Conservation (phyloP, 192 early-diverging fungal species). For the Glomus cerebriforme region DNA sequence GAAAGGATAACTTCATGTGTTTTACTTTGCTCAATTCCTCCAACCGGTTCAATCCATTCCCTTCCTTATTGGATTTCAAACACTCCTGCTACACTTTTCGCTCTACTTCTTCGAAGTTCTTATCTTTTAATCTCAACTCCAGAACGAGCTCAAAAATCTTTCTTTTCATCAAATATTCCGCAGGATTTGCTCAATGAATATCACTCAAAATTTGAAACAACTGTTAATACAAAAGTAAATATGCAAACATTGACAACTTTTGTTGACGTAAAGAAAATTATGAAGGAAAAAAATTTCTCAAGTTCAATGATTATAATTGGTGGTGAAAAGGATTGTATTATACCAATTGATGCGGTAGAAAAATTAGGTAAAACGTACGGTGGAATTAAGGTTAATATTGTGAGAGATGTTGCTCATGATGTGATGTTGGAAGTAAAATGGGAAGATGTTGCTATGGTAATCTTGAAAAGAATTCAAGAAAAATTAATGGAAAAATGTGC, state of each 20-base stretch:
- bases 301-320: neutral
- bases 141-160: neutral
- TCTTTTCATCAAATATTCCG: neutral
- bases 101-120: neutral
- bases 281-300: neutral
- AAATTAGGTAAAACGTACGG: neutral
- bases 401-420: neutral
- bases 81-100: neutral
- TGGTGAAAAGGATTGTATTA: neutral
- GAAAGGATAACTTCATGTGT: neutral
- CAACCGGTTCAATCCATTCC: neutral
- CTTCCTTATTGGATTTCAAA: neutral
- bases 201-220: neutral
- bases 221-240: neutral
- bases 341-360: neutral
- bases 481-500: neutral
- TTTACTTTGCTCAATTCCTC: neutral
- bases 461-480: neutral
- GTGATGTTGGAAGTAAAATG: neutral
- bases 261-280: neutral
- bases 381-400: neutral
- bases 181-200: neutral
- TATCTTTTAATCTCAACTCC: neutral
- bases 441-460: neutral
- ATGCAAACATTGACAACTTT: neutral